A percentile compares a stretch with the other conserved stretches of the same genome.
Evolutionary conservation across 2,329 filamentous ascomycete species (phyloP).

Genomic region (Colletotrichum agaves): DNA sequence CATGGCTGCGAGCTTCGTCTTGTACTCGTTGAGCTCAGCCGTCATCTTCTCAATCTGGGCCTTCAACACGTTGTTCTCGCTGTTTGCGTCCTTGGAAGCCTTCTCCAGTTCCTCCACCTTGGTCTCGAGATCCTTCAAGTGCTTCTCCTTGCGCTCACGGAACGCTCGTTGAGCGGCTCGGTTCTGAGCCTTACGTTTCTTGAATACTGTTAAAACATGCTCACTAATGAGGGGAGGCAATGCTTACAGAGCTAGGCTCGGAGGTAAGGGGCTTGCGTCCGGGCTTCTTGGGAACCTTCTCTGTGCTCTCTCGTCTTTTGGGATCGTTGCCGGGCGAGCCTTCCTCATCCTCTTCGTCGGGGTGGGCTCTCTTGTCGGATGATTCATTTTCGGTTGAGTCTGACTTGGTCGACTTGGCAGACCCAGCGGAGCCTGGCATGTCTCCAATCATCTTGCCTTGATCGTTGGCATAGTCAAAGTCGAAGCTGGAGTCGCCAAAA

Average conservation of each 20-base stretch:
- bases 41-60: constrained; percentile 91
- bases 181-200: constrained; percentile 98
- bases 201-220: constrained; percentile 26
- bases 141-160: constrained; percentile 93
- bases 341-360: constrained; percentile 77
- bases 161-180: constrained; percentile 92
- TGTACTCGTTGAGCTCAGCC: constrained; percentile 87
- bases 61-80: constrained; percentile 85
- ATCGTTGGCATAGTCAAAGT: constrained; percentile 69
- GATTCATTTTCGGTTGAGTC: constrained; percentile 71
- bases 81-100: constrained; percentile 81
- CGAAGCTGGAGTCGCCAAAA: constrained; percentile 80
- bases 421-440: constrained; percentile 70
- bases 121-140: constrained; percentile 84
- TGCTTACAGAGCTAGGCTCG: constrained; percentile 90
- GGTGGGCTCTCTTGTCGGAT: constrained; percentile 78
- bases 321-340: constrained; percentile 55
- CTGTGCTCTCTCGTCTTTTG: constrained; percentile 84
- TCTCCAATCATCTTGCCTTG: constrained; percentile 80
- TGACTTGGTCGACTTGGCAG: constrained; percentile 54
- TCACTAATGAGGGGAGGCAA: not conserved
- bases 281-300: constrained; percentile 93
- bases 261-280: constrained; percentile 95
- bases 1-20: constrained; percentile 80
- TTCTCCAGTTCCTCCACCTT: constrained; percentile 84